A percentile compares a stretch with the other conserved stretches of the same genome.
Conservation (phyloP, 2,329 filamentous ascomycete species). For the Microsporum ferrugineum region DNA sequence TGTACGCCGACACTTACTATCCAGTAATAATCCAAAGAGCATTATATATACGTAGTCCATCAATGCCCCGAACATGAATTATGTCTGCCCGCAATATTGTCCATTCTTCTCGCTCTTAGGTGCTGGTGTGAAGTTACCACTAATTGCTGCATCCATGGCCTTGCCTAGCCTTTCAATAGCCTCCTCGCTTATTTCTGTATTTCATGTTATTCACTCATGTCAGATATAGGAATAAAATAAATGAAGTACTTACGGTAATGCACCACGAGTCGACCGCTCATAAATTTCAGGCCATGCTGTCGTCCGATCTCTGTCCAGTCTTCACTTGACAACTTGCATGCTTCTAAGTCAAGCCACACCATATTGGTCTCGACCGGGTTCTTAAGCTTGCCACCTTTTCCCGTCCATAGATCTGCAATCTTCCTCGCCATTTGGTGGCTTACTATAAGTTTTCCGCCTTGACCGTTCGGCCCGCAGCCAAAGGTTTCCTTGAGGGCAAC, state of each 20-base stretch:
- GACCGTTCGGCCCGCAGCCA: slow-evolving; percentile 43
- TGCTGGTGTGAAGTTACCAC: neutral
- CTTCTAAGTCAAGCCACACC: slow-evolving; percentile 68
- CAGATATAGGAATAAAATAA: neutral
- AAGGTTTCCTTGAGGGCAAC: slow-evolving; percentile 75
- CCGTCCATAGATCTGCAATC: slow-evolving; percentile 55
- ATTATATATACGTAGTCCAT: neutral
- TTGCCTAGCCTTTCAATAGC: slow-evolving; percentile 20
- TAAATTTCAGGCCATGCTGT: slow-evolving; percentile 46
- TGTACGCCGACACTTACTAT: no score
- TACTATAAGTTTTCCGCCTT: slow-evolving; percentile 50
- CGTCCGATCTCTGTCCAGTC: slow-evolving; percentile 45
- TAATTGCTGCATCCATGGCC: slow-evolving; percentile 20
- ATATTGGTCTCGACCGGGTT: slow-evolving; percentile 80
- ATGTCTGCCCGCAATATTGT: slow-evolving; percentile 6
- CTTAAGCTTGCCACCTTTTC: slow-evolving; percentile 55
- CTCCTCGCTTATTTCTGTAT: slow-evolving; percentile 33
- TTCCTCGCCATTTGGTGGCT: slow-evolving; percentile 53
- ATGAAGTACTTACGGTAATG: slow-evolving; percentile 48
- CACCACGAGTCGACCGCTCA: slow-evolving; percentile 51
- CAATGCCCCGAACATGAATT: neutral
- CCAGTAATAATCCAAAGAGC: no score
- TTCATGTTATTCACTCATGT: slow-evolving; percentile 11
- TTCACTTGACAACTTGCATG: slow-evolving; percentile 43
- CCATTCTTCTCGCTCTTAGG: neutral